phyloP scores from a whole-genome alignment of 331 rosid species.

The Stylosanthes scabra region DNA sequence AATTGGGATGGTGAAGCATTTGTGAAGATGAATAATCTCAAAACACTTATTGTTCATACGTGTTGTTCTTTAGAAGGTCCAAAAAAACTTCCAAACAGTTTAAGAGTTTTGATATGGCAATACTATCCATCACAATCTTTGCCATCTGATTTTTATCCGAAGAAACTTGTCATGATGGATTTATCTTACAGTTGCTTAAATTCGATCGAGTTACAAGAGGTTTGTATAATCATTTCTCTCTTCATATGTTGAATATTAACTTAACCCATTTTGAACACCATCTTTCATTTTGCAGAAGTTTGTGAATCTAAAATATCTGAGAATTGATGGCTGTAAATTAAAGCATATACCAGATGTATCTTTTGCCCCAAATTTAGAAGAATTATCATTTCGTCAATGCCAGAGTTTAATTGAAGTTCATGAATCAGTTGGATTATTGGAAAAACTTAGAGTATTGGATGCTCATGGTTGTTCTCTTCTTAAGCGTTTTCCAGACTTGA shows the following conservation, averaged over 20 bases:
- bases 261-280: background rate
- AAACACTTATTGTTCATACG: background rate
- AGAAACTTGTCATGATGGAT: background rate
- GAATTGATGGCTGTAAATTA: background rate
- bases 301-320: background rate
- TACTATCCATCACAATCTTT: background rate
- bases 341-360: conserved; percentile 19
- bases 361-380: conserved; percentile 9
- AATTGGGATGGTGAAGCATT: conserved; percentile 7
- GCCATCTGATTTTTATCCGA: background rate
- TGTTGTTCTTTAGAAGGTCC: background rate
- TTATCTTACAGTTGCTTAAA: background rate
- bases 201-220: background rate
- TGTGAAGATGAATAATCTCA: conserved; percentile 14
- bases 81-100: background rate
- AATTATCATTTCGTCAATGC: background rate
- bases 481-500: background rate
- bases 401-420: background rate
- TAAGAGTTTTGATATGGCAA: background rate
- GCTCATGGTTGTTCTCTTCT: background rate
- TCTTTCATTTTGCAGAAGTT: background rate
- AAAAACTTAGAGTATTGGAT: background rate
- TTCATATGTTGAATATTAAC: background rate
- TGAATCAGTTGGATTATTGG: background rate
- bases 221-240: background rate